Evolutionary conservation across 768 basidiomycete genomes (phyloP).

Genomic region (Agaricus subrufescens): DNA sequence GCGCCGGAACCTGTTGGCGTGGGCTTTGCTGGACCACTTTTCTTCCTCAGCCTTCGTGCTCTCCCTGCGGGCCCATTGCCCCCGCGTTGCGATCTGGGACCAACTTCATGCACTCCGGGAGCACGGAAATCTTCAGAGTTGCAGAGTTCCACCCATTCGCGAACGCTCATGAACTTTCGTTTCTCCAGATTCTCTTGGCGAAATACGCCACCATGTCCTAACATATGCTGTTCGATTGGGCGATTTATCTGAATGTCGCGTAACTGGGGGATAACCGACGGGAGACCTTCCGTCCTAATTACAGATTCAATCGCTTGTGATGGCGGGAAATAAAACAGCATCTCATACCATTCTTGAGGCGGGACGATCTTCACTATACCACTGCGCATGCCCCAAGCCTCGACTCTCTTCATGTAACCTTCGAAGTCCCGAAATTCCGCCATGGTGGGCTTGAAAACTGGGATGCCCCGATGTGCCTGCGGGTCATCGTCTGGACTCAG

Average conservation of each 20-base stretch:
- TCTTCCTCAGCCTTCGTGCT: constrained; percentile 39
- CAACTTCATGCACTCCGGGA: constrained; percentile 68
- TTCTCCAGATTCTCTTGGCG: constrained; percentile 91
- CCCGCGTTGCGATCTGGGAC: constrained; percentile 40
- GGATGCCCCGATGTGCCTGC: constrained; percentile 82
- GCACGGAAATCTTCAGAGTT: constrained; percentile 66
- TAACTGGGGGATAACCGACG: constrained; percentile 68
- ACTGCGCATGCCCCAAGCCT: constrained; percentile 85
- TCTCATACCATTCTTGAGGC: constrained; percentile 83
- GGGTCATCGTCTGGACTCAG: constrained; percentile 80
- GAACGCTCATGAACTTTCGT: constrained; percentile 74
- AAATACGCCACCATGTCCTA: constrained; percentile 82
- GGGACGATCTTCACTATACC: constrained; percentile 97
- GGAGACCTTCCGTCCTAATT: constrained; percentile 64
- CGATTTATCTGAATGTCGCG: constrained; percentile 72
- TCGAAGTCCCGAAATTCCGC: constrained; percentile 93
- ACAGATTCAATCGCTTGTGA: constrained; percentile 20
- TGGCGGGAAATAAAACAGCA: constrained; percentile 11
- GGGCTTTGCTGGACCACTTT: constrained; percentile 28
- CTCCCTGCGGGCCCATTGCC: constrained; percentile 23
- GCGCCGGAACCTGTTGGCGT: constrained; percentile 41
- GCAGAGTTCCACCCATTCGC: constrained; percentile 84
- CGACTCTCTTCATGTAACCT: constrained; percentile 78
- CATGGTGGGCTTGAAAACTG: constrained; percentile 93
- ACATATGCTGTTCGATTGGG: constrained; percentile 93